Evolutionary conservation across 2,329 filamentous ascomycete genomes (phyloP), one percentile per base, ranked within the genome.

Genomic region (Fusarium sambucinum): DNA sequence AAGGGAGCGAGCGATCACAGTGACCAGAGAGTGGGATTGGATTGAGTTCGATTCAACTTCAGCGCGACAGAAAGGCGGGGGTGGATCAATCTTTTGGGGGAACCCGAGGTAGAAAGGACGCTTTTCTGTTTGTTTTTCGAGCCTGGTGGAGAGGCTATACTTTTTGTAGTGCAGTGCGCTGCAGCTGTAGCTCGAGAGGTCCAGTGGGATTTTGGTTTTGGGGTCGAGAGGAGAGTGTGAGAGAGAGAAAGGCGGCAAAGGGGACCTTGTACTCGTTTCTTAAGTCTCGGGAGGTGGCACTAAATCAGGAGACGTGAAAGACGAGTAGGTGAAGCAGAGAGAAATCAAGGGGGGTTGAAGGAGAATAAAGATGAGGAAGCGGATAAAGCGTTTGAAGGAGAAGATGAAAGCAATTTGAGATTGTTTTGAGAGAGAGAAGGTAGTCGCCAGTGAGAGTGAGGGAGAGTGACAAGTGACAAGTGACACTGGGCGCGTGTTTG

Each of bases 401-500:
- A 60, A 59, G 33, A 32, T 51, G 61, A 61, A 59, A 45, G 47
- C 37, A 54, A 53, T 56, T 58, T 59, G 52, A 51, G 40, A 46
- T 21, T 62, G 41, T 55, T 51, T 51, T 37, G 57, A 62, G 41
- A 63, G 54, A 33, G 32, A 51, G 23, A 51, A 50, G 47, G 46
- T 19, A 50, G 46, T 50, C 17, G 47, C 32, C 47, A 37, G n/a
- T 50, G 37, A 51, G 47, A 13, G 46, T 35, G 25, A 50, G 46
- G 32, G 46, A 47, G 51, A 64, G 62, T 63, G 51, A 64, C 57
- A 55, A 65, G 48, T 51, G 54, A 52, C 59, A 53, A 69, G 55
- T 69, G 66, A 69, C 66, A 66, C 60, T 62, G 52, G 55, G 66
- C 66, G 66, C 66, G 66, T 68, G 66, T 48, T 48, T 35, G 45